These are phyloP conservation scores for Tulasnella sp. DNA, from an alignment of 768 basidiomycete genomes.

Conservation along the genomic window DNA sequence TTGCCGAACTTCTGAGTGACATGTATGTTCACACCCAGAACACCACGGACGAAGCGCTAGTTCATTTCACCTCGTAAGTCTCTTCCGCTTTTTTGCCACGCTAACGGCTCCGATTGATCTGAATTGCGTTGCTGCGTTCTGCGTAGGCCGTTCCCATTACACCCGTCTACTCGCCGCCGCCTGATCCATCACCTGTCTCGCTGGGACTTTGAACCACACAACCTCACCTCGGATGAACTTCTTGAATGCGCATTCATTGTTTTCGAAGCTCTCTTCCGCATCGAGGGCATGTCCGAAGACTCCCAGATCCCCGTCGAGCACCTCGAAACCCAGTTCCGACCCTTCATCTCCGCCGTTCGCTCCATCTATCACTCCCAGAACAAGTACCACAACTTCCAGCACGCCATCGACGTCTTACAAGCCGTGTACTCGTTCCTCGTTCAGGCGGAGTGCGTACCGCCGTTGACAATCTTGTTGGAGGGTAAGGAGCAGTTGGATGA, in stretches of 20 bases:
- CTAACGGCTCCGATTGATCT: not conserved
- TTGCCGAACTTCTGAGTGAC: conserved; percentile 77
- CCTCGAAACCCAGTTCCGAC: conserved; percentile 43
- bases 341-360: conserved; percentile 84
- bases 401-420: conserved; percentile 94
- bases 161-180: not conserved
- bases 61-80: conserved; percentile 35
- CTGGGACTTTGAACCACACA: conserved; percentile 91
- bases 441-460: conserved; percentile 75
- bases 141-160: not conserved
- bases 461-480: conserved; percentile 59
- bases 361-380: conserved; percentile 86
- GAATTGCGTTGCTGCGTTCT: not conserved
- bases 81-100: not conserved
- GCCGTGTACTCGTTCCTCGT: conserved; percentile 82
- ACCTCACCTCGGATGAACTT: conserved; percentile 75
- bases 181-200: conserved; percentile 58
- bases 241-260: conserved; percentile 75
- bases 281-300: conserved; percentile 53
- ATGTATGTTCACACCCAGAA: conserved; percentile 78
- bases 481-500: conserved; percentile 39
- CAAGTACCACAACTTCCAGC: conserved; percentile 96
- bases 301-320: conserved; percentile 53
- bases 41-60: conserved; percentile 56
- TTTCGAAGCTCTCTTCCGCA: conserved; percentile 73